A percentile compares a stretch with the other conserved stretches of the same genome.
Evolutionary conservation across 495 filamentous ascomycete genomes (phyloP).

Genomic region (Aspergillus affinis): DNA sequence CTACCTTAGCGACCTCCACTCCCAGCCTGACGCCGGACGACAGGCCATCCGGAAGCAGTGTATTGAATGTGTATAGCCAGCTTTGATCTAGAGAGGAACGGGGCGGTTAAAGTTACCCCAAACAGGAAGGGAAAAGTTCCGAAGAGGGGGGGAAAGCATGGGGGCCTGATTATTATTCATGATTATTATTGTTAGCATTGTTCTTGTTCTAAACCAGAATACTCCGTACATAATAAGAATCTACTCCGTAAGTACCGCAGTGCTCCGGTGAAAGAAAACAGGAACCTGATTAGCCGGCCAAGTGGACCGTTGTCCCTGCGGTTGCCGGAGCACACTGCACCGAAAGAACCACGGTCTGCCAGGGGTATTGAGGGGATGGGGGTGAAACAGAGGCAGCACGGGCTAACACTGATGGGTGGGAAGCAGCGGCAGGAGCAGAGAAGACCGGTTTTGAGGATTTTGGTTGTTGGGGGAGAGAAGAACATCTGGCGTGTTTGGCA

Average conservation of each 20-base stretch:
- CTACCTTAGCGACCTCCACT: background rate
- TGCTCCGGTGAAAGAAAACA: slow-evolving; percentile 19
- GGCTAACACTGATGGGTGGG: background rate
- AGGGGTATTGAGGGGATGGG: slow-evolving; percentile 8
- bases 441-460: background rate
- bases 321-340: slow-evolving; percentile 43
- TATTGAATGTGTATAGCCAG: background rate
- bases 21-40: background rate
- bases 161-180: background rate
- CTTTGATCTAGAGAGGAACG: background rate
- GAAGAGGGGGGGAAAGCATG: slow-evolving; percentile 1
- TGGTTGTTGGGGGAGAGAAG: background rate
- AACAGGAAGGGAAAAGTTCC: slow-evolving; percentile 6
- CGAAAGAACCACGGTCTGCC: slow-evolving; percentile 13
- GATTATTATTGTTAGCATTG: background rate
- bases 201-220: no score
- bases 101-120: slow-evolving; percentile 9
- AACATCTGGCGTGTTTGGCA: background rate
- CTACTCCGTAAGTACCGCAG: slow-evolving; percentile 2
- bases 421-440: background rate
- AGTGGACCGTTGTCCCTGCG: slow-evolving; percentile 30
- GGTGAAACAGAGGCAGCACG: background rate
- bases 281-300: slow-evolving; percentile 17
- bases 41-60: background rate
- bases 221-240: background rate